Percentiles rank a stretch among this genome's conserved stretches.
Evolutionary conservation across 2,329 filamentous ascomycete genomes (phyloP).

Genomic region (Triangularia setosa): DNA sequence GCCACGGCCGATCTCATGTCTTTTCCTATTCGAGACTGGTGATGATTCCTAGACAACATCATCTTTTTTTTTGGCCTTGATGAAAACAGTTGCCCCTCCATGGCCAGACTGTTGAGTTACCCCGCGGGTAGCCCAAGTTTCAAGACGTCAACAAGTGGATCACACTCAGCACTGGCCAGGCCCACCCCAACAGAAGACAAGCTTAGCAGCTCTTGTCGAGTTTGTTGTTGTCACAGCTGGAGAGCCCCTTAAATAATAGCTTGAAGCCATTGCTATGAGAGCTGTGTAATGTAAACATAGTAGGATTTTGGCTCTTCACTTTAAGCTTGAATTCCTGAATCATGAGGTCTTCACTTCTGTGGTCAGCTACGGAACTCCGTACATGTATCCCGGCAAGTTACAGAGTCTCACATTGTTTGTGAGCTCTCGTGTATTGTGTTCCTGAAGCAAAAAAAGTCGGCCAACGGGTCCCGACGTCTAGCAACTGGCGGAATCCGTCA

Average conservation of each 20-base stretch:
- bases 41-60: neutral
- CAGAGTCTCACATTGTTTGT: neutral
- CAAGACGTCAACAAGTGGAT: constrained; percentile 3
- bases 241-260: neutral
- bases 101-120: constrained; percentile 4
- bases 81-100: neutral
- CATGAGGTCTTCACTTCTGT: neutral
- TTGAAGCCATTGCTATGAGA: neutral
- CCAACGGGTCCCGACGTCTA: neutral
- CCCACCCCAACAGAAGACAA: neutral
- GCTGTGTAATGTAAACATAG: neutral
- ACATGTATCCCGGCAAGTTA: neutral
- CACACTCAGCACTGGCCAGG: neutral
- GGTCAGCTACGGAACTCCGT: neutral
- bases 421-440: neutral
- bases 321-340: no score
- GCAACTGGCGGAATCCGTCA: neutral
- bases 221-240: neutral
- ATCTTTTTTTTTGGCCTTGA: neutral
- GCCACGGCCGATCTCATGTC: neutral
- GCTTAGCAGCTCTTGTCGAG: neutral
- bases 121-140: constrained; percentile 3
- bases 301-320: neutral
- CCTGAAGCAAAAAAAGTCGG: neutral
- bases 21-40: neutral